phyloP scores from a whole-genome alignment of 2,329 filamentous ascomycete genomes.

The Fusarium virguliforme region DNA sequence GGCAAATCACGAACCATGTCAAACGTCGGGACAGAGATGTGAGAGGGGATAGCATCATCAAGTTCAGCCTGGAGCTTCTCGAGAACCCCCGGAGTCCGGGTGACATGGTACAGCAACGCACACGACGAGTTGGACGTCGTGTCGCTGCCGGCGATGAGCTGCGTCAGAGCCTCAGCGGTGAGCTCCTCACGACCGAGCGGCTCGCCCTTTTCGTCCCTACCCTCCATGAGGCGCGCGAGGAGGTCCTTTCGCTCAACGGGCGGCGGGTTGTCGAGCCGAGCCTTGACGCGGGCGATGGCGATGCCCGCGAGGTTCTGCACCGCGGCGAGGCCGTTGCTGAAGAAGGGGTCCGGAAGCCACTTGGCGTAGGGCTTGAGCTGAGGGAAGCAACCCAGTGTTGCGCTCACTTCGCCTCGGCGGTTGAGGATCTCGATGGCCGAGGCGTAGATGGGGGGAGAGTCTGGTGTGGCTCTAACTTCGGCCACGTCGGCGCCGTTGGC shows the following conservation, averaged over 20 bases:
- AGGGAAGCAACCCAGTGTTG: conserved; percentile 82
- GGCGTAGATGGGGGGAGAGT: conserved; percentile 76
- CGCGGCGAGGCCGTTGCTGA: conserved; percentile 79
- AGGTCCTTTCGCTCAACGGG: conserved; percentile 81
- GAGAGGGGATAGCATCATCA: conserved; percentile 76
- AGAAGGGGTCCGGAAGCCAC: conserved; percentile 87
- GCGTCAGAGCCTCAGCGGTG: conserved; percentile 90
- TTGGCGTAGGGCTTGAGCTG: conserved; percentile 83
- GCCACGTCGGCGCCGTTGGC: conserved; percentile 82
- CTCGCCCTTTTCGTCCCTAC: conserved; percentile 83
- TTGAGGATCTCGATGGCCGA: conserved; percentile 91
- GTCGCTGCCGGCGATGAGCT: conserved; percentile 86
- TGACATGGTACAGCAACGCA: conserved; percentile 84
- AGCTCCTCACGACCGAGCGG: conserved; percentile 84
- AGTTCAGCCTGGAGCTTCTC: conserved; percentile 82
- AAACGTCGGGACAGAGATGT: conserved; percentile 77
- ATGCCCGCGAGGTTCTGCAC: conserved; percentile 89
- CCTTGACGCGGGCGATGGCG: conserved; percentile 85
- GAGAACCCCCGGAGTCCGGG: conserved; percentile 79
- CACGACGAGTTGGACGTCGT: conserved; percentile 87
- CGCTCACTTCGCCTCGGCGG: conserved; percentile 88
- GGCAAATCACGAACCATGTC: conserved; percentile 81
- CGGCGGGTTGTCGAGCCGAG: conserved; percentile 79
- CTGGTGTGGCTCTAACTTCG: conserved; percentile 76
- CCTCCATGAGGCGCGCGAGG: conserved; percentile 87